Conservation (phyloP, 75 land plant genomes). For the Pseudotsuga menziesii region DNA sequence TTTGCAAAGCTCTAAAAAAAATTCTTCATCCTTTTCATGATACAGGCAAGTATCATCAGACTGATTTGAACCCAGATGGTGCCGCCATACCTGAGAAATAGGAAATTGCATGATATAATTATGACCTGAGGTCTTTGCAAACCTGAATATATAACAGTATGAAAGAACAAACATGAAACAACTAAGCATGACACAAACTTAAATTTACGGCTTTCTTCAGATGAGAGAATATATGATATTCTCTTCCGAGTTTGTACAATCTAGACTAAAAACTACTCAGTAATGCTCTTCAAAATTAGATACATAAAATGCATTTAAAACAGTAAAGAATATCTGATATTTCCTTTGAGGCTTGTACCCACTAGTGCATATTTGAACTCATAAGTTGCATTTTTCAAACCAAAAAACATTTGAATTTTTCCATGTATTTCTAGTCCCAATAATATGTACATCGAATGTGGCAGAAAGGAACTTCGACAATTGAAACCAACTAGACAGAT, state of each 20-base stretch:
- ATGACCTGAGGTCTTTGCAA: not conserved
- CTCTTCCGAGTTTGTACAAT: not conserved
- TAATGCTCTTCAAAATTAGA: not conserved
- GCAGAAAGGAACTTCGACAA: too few relatives aligned
- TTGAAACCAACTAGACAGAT: too few relatives aligned
- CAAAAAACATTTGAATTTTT: too few relatives aligned
- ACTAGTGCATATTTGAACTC: too few relatives aligned
- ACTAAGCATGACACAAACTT: not conserved
- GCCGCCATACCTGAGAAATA: conserved; percentile 74
- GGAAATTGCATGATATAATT: not conserved
- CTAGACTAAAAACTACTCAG: not conserved
- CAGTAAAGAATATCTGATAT: too few relatives aligned
- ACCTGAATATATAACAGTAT: not conserved
- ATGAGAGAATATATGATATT: not conserved
- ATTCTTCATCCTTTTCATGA: conserved; percentile 85
- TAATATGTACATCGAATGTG: too few relatives aligned
- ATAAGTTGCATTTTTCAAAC: too few relatives aligned
- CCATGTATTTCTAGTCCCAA: too few relatives aligned
- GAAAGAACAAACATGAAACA: not conserved
- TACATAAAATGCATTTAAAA: not conserved
- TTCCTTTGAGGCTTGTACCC: too few relatives aligned
- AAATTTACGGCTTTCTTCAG: not conserved
- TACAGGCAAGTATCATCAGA: conserved; percentile 76
- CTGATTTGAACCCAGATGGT: conserved; percentile 69
- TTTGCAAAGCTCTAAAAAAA: conserved; percentile 57